Percentiles rank a stretch among this genome's conserved stretches.
phyloP scores from a whole-genome alignment of 1,284 basidiomycete species.

The Sparassis latifolia region DNA sequence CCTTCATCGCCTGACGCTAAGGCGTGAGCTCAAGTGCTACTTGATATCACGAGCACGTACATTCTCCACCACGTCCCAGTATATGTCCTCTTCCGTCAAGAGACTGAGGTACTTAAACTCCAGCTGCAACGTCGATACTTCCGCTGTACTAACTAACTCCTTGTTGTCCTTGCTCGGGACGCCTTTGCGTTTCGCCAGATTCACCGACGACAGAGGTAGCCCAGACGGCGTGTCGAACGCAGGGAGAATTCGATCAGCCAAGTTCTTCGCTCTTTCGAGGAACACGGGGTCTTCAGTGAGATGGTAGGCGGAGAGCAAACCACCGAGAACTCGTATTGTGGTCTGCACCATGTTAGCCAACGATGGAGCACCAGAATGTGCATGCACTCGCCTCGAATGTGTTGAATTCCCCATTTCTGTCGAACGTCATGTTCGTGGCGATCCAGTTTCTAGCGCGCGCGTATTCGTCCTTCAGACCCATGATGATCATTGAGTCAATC shows the following conservation, averaged over 20 bases:
- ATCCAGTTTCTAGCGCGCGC: conserved; percentile 77
- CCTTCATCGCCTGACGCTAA: conserved; percentile 56
- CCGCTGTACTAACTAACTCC: conserved; percentile 75
- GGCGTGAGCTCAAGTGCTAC: background rate
- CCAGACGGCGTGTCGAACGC: conserved; percentile 81
- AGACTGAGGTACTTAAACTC: conserved; percentile 88
- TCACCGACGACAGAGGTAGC: conserved; percentile 76
- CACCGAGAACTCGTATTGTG: conserved; percentile 78
- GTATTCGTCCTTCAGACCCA: conserved; percentile 81
- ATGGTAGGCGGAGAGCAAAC: conserved; percentile 80
- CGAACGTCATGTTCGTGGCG: conserved; percentile 62
- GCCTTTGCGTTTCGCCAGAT: conserved; percentile 63
- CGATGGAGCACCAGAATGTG: background rate
- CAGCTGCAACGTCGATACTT: conserved; percentile 79
- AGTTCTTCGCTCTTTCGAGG: conserved; percentile 71
- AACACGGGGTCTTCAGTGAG: conserved; percentile 64
- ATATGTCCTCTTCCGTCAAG: conserved; percentile 70
- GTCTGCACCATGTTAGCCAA: conserved; percentile 36
- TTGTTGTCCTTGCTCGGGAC: conserved; percentile 61
- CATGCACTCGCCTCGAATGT: conserved; percentile 76
- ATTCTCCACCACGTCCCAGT: conserved; percentile 80
- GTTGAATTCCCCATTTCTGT: conserved; percentile 77
- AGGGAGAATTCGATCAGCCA: conserved; percentile 82
- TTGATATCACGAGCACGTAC: conserved; percentile 30
- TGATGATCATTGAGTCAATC: conserved; percentile 82